Base-by-base conservation (phyloP, 2,329 filamentous ascomycete genomes). In the Pestalotiopsis sp. region DNA sequence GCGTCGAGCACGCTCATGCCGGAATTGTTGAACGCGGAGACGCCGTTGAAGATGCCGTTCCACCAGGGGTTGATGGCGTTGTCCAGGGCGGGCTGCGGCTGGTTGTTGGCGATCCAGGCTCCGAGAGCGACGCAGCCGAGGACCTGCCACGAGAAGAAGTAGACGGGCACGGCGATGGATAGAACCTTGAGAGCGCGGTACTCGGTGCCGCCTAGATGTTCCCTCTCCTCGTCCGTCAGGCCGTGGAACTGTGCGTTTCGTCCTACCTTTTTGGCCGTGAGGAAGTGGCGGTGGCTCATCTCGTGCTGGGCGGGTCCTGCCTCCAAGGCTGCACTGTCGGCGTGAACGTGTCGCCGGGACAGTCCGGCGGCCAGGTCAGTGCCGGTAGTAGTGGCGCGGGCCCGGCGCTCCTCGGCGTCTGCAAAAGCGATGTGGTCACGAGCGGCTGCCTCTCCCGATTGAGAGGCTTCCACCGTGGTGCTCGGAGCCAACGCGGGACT, bases 1-100 rank as follows among this genome's bases (percentile, higher is more conserved):
- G 83, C 83, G 73, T 88, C 86, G 23, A 88, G 76, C 64, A 88
- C 78, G 56, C 81, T 85, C 84, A 89, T 87, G n/a, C 87, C 87
- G 9, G 82, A 85, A 69, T 88, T 88, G 76, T 87, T 88, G 75
- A 88, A 88, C 0, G 86, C 86, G 31, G 84, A 86, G 7, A 86
- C 80, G 5, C 84, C 84, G 71, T 87, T 86, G 78, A 89, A 89
- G 39, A 83, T 81, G 38, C 86, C 86, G 4, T 86, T 78, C 86
- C 86, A 88, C 84, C 85, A 88, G 59, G 86, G 84, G 71, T 86
- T 85, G 62, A 78, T 76, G 1, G 72, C 68, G 49, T 77, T 77
- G 70, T 73, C 75, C 38, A 69, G 72, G 13, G 84, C 79, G 20
- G 80, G 83, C 45, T 86, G 76, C 9, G 78, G 81, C 3, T 39